Base-by-base conservation (phyloP, 208 protist species). In the Polymyxa betae region DNA sequence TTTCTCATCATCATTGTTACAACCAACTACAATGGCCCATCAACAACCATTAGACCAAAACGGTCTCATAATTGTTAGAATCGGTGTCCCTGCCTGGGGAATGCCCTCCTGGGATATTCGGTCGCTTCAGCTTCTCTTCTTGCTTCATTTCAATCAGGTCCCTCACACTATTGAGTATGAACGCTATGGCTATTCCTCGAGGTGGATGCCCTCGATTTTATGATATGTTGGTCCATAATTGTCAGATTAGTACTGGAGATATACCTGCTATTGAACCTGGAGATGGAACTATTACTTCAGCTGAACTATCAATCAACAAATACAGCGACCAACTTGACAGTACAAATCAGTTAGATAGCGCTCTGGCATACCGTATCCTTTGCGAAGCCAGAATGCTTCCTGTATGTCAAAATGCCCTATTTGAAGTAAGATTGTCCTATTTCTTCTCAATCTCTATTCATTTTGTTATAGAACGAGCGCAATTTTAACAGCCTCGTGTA, bases 141-240 rank as follows among this genome's bases (percentile, higher is more conserved):
- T 82, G 35, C 72, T 82, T 5, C 5, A 43, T 12, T 38, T 82
- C 16, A 43, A 5, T 43, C 10, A 35, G 40, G 5, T 12, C 72
- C 10, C 5, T 5, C n/a, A 82, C n/a, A n/a, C n/a, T n/a, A n/a
- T 82, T 20, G 72, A 82, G 35, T 35, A 82, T 43, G 72, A 82
- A 82, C 72, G 16, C 5, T 82, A 82, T n/a, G 72, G 72, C 5
- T 82, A 82, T 82, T 45, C 72, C 5, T 82, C 72, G n/a, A 82
- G 72, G 72, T 82, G 49, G 35, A 45, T 43, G 72, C 5, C 5
- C 35, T n/a, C 40, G n/a, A 12, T 5, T 82, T 40, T 82, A n/a
- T n/a, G n/a, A 43, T 5, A 12, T 20, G 16, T 5, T 35, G 35
- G 16, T 35, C n/a, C 16, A 35, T 35, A n/a, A 82, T 82, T 40